Evolutionary conservation across 768 basidiomycete species (phyloP).

Genomic region (Amanita molliuscula): DNA sequence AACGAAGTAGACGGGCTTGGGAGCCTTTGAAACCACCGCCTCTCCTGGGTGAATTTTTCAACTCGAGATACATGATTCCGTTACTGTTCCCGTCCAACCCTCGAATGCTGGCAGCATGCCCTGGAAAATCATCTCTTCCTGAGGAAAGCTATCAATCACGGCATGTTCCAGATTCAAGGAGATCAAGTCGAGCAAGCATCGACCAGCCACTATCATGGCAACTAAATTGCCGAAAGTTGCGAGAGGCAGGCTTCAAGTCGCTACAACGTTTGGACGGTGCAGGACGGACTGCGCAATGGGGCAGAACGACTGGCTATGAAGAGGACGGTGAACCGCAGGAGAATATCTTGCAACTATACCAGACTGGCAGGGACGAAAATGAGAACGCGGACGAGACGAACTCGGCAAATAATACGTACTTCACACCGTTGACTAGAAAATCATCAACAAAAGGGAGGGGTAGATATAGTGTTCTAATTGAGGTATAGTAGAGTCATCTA

Average conservation of each 20-base stretch:
- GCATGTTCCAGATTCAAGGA: constrained; percentile 20
- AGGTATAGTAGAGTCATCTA: neutral
- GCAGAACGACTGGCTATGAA: constrained; percentile 17
- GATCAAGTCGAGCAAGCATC: constrained; percentile 27
- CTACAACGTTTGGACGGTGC: constrained; percentile 66
- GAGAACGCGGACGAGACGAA: constrained; percentile 25
- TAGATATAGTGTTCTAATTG: constrained; percentile 35
- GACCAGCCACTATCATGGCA: constrained; percentile 42
- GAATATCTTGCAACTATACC: constrained; percentile 13
- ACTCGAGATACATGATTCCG: constrained; percentile 90
- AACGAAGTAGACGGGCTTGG: constrained; percentile 58
- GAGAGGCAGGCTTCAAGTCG: constrained; percentile 48
- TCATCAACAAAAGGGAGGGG: constrained; percentile 50
- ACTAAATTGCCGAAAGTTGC: constrained; percentile 45
- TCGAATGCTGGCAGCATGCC: constrained; percentile 61
- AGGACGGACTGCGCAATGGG: constrained; percentile 51
- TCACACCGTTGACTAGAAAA: constrained; percentile 58
- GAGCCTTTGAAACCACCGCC: constrained; percentile 70
- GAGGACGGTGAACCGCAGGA: constrained; percentile 32
- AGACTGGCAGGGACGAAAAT: constrained; percentile 23
- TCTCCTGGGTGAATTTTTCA: constrained; percentile 82
- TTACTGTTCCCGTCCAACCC: constrained; percentile 77
- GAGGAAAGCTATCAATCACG: constrained; percentile 21
- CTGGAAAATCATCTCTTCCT: constrained; percentile 31
- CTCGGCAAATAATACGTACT: constrained; percentile 27